Base-by-base conservation (phyloP, 805 yeast genomes). In the Huiozyma sinensis region DNA sequence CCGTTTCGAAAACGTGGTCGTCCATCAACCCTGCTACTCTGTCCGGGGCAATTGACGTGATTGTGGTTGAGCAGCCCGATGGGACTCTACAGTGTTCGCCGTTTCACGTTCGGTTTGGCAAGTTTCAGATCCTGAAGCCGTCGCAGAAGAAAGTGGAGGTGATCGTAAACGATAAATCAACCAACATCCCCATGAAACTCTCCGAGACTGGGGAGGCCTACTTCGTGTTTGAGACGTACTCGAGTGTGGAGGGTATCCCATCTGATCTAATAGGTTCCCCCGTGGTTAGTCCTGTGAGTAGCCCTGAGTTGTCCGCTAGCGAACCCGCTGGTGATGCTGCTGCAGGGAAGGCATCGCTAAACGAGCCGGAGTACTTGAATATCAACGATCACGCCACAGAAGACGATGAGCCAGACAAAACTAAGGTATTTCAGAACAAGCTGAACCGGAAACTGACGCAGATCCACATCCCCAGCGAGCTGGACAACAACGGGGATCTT, bases 181-280 rank as follows among this genome's bases (percentile, higher is more conserved):
- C 94, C 0, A 81, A 85, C 52, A 67, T 90, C 40, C 96, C 95
- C 7, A 92, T 92, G 97, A 92, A 92, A 62, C 68, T 92, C 38
- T 95, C 96, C 11, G 98, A 92, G 48, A 95, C 94, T 6, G 98
- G 98, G 10, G 98, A 92, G 63, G 98, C 97, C 0, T 88, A 88
- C 60, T 92, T 92, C 58, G 97, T 92, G 36, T 90, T 92, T 66
- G 95, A 88, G 56, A 83, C 96, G 1, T 73, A 73, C 35, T 75
- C 73, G 37, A 72, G 72, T 38, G 56, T 62, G 7, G 67, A 67
- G 33, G 74, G 76, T 47, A 80, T 92, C 27, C 95, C 96, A 1
- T 70, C 72, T 44, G 83, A 83, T 46, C 72, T 87, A 50, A 76
- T 87, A 51, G 85, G 96, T 0, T 85, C 95, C 0, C 97, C 97